A percentile compares a stretch with the other conserved stretches of the same genome.
These are phyloP conservation scores for Klebsormidium nitens DNA, from an alignment of 139 green algal species.

Conservation along the genomic window DNA sequence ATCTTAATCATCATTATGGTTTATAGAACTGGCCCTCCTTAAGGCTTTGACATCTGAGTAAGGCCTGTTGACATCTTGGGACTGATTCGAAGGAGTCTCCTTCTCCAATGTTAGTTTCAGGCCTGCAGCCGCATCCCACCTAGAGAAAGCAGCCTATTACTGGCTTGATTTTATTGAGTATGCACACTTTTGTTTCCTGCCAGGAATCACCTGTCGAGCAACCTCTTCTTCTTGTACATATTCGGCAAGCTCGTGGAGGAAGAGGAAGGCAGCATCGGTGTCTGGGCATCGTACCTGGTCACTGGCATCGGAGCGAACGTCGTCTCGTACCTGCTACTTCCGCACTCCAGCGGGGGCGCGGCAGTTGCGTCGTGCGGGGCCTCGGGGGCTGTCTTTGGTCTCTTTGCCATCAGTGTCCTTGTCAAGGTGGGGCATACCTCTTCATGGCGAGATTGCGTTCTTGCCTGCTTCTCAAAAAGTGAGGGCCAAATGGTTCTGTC, in stretches of 20 bases:
- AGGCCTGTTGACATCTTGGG: too few species aligned
- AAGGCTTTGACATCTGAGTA: too few species aligned
- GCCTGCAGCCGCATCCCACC: too few species aligned
- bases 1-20: too few species aligned
- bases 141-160: too few species aligned
- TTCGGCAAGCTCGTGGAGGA: conserved; percentile 49
- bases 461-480: not conserved
- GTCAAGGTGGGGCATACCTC: conserved; percentile 45
- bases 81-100: too few species aligned
- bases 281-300: conserved; percentile 43
- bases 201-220: conserved; percentile 44
- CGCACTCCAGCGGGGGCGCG: not conserved
- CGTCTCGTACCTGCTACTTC: conserved; percentile 42
- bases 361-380: conserved; percentile 40
- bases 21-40: too few species aligned
- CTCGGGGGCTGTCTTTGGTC: conserved; percentile 76
- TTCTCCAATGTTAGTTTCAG: too few species aligned
- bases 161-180: not conserved
- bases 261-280: conserved; percentile 45
- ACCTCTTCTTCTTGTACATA: conserved; percentile 21
- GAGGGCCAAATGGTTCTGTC: not conserved
- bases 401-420: conserved; percentile 74
- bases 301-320: conserved; percentile 42
- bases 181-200: not conserved
- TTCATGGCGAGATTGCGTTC: not conserved